Percentiles rank a stretch among this genome's conserved stretches.
Evolutionary conservation across 495 filamentous ascomycete genomes (phyloP).

Genomic region (Diplogelasinospora grovesii): DNA sequence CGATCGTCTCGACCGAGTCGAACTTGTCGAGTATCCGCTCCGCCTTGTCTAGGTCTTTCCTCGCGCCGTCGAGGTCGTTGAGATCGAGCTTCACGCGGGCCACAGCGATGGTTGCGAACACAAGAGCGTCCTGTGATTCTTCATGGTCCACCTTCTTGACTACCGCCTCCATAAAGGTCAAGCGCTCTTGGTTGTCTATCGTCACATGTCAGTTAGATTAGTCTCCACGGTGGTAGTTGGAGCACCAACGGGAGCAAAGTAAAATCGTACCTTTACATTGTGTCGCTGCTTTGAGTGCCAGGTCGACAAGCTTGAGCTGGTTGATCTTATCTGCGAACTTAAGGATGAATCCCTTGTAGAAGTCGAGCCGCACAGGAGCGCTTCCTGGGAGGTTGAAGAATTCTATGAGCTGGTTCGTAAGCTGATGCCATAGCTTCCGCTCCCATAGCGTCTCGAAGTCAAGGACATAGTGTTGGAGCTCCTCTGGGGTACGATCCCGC

Average conservation of each 20-base stretch:
- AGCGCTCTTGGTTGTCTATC: conserved; percentile 78
- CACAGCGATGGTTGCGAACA: conserved; percentile 87
- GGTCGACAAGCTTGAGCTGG: conserved; percentile 88
- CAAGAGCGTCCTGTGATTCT: conserved; percentile 91
- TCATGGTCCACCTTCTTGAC: conserved; percentile 85
- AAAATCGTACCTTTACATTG: conserved; percentile 75
- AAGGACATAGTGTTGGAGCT: conserved; percentile 81
- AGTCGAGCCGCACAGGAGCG: conserved; percentile 71
- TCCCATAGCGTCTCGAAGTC: conserved; percentile 97
- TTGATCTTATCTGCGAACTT: conserved; percentile 98
- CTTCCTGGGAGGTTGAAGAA: conserved; percentile 83
- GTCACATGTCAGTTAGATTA: not conserved
- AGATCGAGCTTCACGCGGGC: conserved; percentile 80
- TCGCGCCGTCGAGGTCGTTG: conserved; percentile 64
- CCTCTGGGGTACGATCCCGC: conserved; percentile 76
- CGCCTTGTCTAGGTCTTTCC: conserved; percentile 78
- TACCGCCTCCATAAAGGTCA: conserved; percentile 78
- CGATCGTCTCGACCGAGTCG: conserved; percentile 91
- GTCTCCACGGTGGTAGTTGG: not conserved
- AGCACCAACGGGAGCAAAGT: conserved; percentile 5
- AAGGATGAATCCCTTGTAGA: conserved; percentile 92
- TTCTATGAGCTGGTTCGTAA: conserved; percentile 80
- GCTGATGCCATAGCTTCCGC: conserved; percentile 98
- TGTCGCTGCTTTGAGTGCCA: conserved; percentile 78
- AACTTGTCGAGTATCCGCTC: conserved; percentile 85